Conservation (phyloP, 2,329 filamentous ascomycete genomes). For the Penicillium nordicum region DNA sequence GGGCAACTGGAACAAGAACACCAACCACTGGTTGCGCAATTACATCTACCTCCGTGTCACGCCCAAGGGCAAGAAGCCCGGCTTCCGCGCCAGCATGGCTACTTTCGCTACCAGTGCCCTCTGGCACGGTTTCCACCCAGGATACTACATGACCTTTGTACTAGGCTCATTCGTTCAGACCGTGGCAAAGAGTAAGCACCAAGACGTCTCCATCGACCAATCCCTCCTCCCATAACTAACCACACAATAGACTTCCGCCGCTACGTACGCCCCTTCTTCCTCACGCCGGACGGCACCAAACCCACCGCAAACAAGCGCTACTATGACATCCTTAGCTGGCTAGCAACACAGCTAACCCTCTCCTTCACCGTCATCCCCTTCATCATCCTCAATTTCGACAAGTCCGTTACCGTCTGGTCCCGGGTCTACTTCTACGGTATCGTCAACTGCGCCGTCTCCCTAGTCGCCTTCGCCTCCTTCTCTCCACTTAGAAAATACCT, state of each 20-base stretch:
- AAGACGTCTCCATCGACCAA: neutral
- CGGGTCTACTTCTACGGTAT: conserved; percentile 87
- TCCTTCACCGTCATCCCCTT: conserved; percentile 83
- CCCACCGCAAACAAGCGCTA: conserved; percentile 72
- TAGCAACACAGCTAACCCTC: conserved; percentile 78
- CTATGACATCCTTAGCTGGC: conserved; percentile 75
- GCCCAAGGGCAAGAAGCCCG: conserved; percentile 90
- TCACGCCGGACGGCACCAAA: conserved; percentile 69
- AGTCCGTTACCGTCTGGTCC: conserved; percentile 72
- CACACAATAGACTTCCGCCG: conserved; percentile 71
- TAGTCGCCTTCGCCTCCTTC: conserved; percentile 68
- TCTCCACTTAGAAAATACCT: conserved; percentile 66
- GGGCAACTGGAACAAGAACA: conserved; percentile 97
- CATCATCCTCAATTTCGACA: conserved; percentile 69
- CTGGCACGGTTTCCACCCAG: conserved; percentile 97
- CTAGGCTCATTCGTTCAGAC: conserved; percentile 90
- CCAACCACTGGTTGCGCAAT: conserved; percentile 92
- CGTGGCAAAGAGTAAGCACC: conserved; percentile 78
- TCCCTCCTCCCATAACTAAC: conserved; percentile 15
- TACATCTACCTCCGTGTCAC: conserved; percentile 95
- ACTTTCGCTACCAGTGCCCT: conserved; percentile 93
- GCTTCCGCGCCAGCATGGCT: conserved; percentile 88
- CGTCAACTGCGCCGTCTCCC: conserved; percentile 60
- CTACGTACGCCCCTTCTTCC: conserved; percentile 86
- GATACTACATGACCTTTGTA: conserved; percentile 89